Percentiles rank a stretch among this genome's conserved stretches.
phyloP scores from a whole-genome alignment of 306 rosid species.

The Hippophae gyantsensis region DNA sequence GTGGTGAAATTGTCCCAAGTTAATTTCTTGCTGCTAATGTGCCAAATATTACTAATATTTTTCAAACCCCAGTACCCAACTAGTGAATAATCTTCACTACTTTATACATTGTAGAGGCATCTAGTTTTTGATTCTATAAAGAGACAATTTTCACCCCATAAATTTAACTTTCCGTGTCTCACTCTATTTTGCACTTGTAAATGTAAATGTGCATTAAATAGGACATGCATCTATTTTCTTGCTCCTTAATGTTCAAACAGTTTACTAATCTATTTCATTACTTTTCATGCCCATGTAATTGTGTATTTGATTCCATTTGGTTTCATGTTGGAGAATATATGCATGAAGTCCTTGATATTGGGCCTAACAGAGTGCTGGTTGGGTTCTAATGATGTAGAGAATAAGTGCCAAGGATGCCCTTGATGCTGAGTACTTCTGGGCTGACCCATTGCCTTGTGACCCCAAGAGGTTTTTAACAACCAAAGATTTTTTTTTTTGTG shows the following conservation, averaged over 20 bases:
- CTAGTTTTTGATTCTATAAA: too few species aligned
- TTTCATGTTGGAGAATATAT: background rate
- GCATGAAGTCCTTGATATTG: background rate
- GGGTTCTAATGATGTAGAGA: slow-evolving; percentile 18
- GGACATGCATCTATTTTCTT: background rate
- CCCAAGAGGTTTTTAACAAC: slow-evolving; percentile 29
- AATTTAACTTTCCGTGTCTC: too few species aligned
- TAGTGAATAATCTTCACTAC: too few species aligned
- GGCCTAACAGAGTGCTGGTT: too few species aligned
- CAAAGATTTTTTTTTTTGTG: background rate
- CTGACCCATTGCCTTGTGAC: slow-evolving; percentile 46
- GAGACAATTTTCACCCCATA: too few species aligned
- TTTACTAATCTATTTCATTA: background rate
- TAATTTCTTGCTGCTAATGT: too few species aligned
- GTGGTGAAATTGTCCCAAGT: too few species aligned
- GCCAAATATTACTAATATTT: too few species aligned
- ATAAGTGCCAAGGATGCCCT: slow-evolving; percentile 46
- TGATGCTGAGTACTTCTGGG: slow-evolving; percentile 48
- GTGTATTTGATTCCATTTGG: background rate
- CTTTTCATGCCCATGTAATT: background rate
- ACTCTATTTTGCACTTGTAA: too few species aligned
- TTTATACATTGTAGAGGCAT: too few species aligned
- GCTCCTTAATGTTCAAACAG: background rate
- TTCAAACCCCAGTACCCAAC: too few species aligned
- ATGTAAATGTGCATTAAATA: too few species aligned